Evolutionary conservation across 2,329 filamentous ascomycete species (phyloP), one percentile per base, ranked within the genome.

Genomic region (Aspergillus candidus): DNA sequence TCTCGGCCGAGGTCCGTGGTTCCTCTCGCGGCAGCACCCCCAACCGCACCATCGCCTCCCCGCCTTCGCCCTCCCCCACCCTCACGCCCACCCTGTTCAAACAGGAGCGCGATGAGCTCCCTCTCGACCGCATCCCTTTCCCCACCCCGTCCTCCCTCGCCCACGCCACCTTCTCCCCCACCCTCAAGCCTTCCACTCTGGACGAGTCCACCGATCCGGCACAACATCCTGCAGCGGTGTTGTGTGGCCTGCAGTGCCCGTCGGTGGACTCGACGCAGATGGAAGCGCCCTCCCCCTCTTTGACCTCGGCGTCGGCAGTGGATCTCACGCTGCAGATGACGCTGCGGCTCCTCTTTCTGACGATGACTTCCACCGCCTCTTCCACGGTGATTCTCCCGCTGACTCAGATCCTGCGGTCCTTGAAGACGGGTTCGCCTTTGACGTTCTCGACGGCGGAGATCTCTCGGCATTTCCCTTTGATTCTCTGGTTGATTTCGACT

Each of bases 141-240:
- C 65, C 62, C 0, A 64, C 65, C 34, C 65, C 65, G 4, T 4
- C 22, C 5, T 65, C 66, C 41, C 47, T 62, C 32, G 58, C 59
- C 55, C 64, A 66, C 22, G 22, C 22, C 22, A 27, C 22, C 47
- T 66, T 63, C 58, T 67, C 66, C 15, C 64, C 67, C 32, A 68
- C 59, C 43, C 56, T 65, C 47, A 63, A 65, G 53, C 62, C 65
- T 55, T 64, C 64, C 54, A 65, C 62, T 65, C 66, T 70, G 63
- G 68, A 69, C 67, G 67, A 73, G 73, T 79, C 84, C 73, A 78
- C 86, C 82, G 88, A 94, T 79, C 74, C 81, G 93, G 93, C 90
- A 96, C 93, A 96, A 96, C 90, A 94, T 95, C 90, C 93, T 97
- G 93, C 93, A 79, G 93, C 80, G 90, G 84, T 96, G 91, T 96